Evolutionary conservation across 768 basidiomycete species (phyloP), one percentile per base, ranked within the genome.

Genomic region (Holtermanniella nyarrowii): DNA sequence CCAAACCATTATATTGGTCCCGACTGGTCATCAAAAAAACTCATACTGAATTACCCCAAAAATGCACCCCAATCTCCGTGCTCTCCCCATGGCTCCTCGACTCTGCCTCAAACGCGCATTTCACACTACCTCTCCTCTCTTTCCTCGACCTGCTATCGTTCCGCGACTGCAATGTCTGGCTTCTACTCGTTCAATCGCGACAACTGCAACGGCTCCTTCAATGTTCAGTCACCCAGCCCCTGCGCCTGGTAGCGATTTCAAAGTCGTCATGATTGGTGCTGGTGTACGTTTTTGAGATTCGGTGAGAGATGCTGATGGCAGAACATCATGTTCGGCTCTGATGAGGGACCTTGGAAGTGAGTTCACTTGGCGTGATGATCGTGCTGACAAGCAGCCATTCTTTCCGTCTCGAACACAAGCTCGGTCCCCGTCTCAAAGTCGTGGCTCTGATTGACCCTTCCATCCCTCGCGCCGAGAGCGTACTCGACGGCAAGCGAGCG

Each of bases 281-380:
- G 91, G 90, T 14, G 71, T 68, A 53, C 66, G 65, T 63, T 40
- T 20, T 20, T 42, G 16, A n/a, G 21, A 4, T 21, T 24, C 13
- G 31, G 18, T 22, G 3, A 16, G 22, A 42, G n/a, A 3, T 41
- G 5, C 53, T 57, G 49, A 53, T 39, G 40, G 25, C 46, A 71
- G 69, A 93, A 95, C 74, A 91, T 96, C 75, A 95, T 95, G 89
- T 97, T 97, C 68, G 91, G 90, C 81, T 69, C 64, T n/a, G 70
- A 70, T 27, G 69, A 70, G 53, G 68, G 71, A 42, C 67, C 68
- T 40, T 72, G 68, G 68, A 70, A 70, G 68, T 68, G 51, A 61
- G 68, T 61, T 2, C 11, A n/a, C 26, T 56, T 45, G 40, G 12
- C 22, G 14, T 24, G 23, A 27, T 52, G 21, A 31, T 22, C 22